Base-by-base conservation (phyloP, 331 rosid species). In the Dryas integrifolia region DNA sequence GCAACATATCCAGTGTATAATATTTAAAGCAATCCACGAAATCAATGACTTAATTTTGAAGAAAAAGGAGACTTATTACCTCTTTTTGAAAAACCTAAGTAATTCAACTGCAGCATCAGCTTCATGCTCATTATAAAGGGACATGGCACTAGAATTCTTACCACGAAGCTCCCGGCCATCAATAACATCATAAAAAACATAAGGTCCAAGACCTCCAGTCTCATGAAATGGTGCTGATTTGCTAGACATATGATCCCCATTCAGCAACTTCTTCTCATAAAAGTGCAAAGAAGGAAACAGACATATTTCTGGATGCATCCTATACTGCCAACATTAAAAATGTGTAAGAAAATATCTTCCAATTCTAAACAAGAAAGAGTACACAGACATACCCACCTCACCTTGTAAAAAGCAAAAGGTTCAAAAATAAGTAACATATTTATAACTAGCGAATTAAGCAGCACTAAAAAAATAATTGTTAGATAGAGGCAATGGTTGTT, bases 301-400 rank as follows among this genome's bases (percentile, higher is more conserved):
- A 84, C 96, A 88, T 80, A 94, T 94, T 79, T 89, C 96, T 35
- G 97, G 97, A 77, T 94, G 96, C 98, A 91, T 94, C 77, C 98
- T 89, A 88, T 91, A 94, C 98, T 94, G 98, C 82, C 74, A 82
- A 69, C 69, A 68, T 58, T 57, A 73, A 39, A 82, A 55, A 71
- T 39, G 43, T 57, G 70, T 60, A 18, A 44, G 75, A 66, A 35
- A 72, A 70, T 5, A 75, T 67, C 56, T 73, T 76, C 51, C 70
- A 21, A 62, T 35, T 80, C 52, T 64, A 56, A 26, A 15, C 75
- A 58, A 75, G 41, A 75, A 73, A 60, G 65, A 46, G 48, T 44
- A 68, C 52, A 64, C 35, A 35, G 52, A 38, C 51, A 11, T 68
- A 21, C 8, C 12, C 15, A 40, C 64, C 72, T 67, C 39, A 72